A percentile compares a stretch with the other conserved stretches of the same genome.
Conservation (phyloP, 2,329 filamentous ascomycete species). For the Colletotrichum cuscutae region DNA sequence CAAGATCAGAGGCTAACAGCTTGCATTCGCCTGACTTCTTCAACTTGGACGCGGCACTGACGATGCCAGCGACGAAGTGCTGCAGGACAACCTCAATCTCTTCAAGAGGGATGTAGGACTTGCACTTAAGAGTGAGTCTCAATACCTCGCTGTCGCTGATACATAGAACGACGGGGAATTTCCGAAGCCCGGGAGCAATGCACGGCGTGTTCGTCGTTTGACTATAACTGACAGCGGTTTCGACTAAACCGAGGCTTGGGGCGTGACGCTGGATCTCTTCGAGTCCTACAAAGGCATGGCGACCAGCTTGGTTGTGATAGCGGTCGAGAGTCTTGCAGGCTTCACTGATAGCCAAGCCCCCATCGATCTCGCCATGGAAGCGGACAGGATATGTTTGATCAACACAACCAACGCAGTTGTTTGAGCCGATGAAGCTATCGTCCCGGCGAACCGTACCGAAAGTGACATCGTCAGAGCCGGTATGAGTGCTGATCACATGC, state of each 20-base stretch:
- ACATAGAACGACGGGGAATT: constrained; percentile 6
- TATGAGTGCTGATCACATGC: background rate
- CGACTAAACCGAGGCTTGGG: background rate
- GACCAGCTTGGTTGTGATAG: background rate
- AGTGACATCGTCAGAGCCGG: background rate
- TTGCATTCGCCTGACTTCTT: background rate
- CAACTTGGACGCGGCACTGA: background rate
- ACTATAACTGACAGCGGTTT: constrained; percentile 9
- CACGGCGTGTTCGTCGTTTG: background rate
- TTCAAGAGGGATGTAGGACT: background rate
- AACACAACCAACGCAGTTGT: background rate
- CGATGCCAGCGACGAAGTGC: background rate
- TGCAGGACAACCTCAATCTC: background rate
- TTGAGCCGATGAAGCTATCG: constrained; percentile 8
- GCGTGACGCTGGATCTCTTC: background rate
- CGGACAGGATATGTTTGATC: constrained; percentile 12
- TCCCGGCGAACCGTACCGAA: constrained; percentile 6
- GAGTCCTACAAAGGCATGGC: constrained; percentile 7
- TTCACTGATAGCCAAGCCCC: background rate
- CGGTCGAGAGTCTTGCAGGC: background rate
- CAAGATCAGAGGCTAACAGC: background rate
- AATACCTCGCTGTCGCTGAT: background rate
- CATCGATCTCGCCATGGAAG: background rate
- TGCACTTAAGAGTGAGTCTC: background rate
- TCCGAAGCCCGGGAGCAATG: background rate